Conservation (phyloP, 352 stramenopile genomes). For the Vaucheria bursata region DNA sequence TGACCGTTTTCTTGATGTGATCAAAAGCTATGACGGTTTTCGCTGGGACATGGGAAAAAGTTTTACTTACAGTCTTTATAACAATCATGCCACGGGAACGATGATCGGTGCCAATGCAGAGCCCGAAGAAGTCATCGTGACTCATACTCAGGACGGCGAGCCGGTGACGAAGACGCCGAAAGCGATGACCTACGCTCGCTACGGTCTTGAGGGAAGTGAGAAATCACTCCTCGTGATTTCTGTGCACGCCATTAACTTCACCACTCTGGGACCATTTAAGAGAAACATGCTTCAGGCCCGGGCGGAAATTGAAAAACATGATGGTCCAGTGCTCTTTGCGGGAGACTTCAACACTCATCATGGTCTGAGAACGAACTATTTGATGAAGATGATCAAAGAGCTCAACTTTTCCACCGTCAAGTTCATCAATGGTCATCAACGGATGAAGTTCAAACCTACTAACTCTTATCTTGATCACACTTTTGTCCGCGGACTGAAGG, state of each 20-base stretch:
- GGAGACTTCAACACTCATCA: conserved; percentile 1
- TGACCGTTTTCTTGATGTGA: background rate
- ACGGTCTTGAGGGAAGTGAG: background rate
- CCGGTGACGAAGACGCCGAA: background rate
- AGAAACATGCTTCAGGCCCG: background rate
- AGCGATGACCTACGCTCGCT: background rate
- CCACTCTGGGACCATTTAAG: background rate
- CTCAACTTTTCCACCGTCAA: background rate
- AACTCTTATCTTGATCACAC: background rate
- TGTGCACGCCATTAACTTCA: background rate
- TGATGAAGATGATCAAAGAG: background rate
- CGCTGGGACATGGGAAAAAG: background rate
- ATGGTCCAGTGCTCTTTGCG: background rate
- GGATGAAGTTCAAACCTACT: background rate
- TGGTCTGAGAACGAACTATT: background rate
- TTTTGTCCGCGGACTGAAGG: background rate
- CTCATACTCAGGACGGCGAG: background rate
- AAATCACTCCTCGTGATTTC: background rate
- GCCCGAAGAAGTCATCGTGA: background rate
- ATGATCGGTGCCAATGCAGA: background rate
- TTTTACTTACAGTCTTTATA: background rate
- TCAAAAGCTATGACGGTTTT: background rate
- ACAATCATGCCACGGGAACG: background rate
- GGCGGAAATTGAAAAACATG: background rate
- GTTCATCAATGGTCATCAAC: background rate